Percentiles rank a stretch among this genome's conserved stretches.
Conservation (phyloP, 192 early-diverging fungal genomes). For the Kickxella alabastrina region DNA sequence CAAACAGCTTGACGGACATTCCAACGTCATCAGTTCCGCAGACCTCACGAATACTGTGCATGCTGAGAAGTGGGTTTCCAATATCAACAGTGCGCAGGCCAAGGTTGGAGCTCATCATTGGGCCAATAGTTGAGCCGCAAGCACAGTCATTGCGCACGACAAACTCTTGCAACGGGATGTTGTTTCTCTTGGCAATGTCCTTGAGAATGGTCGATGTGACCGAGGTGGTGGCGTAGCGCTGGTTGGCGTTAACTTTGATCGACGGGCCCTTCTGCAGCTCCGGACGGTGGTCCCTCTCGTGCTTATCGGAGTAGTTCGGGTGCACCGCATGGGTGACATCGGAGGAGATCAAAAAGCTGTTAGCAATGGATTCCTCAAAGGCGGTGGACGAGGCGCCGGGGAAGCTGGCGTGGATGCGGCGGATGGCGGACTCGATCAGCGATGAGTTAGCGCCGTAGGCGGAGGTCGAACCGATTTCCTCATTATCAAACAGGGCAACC, state of each 20-base stretch:
- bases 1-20: constrained; percentile 80
- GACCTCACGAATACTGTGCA: constrained; percentile 96
- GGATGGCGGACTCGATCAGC: constrained; percentile 69
- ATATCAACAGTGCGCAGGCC: constrained; percentile 96
- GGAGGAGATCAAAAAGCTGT: constrained; percentile 83
- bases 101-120: constrained; percentile 89
- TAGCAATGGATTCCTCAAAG: constrained; percentile 83
- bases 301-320: constrained; percentile 88
- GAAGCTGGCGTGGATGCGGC: constrained; percentile 56
- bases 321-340: constrained; percentile 93
- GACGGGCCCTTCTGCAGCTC: constrained; percentile 90
- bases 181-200: constrained; percentile 71
- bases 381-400: constrained; percentile 44
- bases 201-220: constrained; percentile 69
- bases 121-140: constrained; percentile 97
- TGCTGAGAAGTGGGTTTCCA: constrained; percentile 91
- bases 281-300: constrained; percentile 92
- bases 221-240: constrained; percentile 79
- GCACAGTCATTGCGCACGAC: constrained; percentile 90
- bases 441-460: constrained; percentile 95
- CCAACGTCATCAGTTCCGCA: constrained; percentile 86
- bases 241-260: constrained; percentile 97
- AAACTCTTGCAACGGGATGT: constrained; percentile 85
- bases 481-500: constrained; percentile 94
- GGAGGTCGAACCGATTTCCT: constrained; percentile 90